A percentile compares a stretch with the other conserved stretches of the same genome.
Conservation (phyloP, 2,329 filamentous ascomycete genomes). For the Neopestalotiopsis rosae region DNA sequence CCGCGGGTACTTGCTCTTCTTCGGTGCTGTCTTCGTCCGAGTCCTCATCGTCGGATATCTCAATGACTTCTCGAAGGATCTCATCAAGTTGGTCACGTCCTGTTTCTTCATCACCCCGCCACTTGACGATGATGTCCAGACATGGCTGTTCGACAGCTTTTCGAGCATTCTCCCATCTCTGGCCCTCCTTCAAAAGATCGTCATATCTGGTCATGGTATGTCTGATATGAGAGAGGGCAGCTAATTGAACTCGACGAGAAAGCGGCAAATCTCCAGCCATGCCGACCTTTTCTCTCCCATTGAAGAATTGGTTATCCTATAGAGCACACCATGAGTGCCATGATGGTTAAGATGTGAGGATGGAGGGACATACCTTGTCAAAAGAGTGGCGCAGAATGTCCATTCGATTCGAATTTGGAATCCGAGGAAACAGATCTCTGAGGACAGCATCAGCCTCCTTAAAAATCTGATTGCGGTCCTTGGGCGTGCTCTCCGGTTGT, state of each 20-base stretch:
- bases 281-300: constrained; percentile 62
- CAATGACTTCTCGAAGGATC: constrained; percentile 69
- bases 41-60: constrained; percentile 66
- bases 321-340: not conserved
- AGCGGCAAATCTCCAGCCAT: constrained; percentile 60
- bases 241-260: constrained; percentile 67
- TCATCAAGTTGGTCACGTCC: constrained; percentile 71
- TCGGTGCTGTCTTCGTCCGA: constrained; percentile 38
- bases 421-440: constrained; percentile 68
- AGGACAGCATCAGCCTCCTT: constrained; percentile 66
- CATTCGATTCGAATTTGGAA: constrained; percentile 68
- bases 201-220: constrained; percentile 73
- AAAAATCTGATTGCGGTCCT: constrained; percentile 64
- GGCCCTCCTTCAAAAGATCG: constrained; percentile 60
- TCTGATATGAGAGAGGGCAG: constrained; percentile 69
- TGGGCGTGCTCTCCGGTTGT: constrained; percentile 63
- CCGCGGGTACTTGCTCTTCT: constrained; percentile 24
- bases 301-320: constrained; percentile 53
- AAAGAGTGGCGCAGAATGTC: constrained; percentile 68
- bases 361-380: constrained; percentile 56
- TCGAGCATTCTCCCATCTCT: constrained; percentile 61
- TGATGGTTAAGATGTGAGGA: not conserved
- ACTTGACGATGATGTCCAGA: constrained; percentile 71
- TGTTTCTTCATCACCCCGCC: constrained; percentile 73
- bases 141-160: constrained; percentile 66